Percentiles rank a stretch among this genome's conserved stretches.
Conservation (phyloP, 805 yeast genomes). For the Ogataea siamensis region DNA sequence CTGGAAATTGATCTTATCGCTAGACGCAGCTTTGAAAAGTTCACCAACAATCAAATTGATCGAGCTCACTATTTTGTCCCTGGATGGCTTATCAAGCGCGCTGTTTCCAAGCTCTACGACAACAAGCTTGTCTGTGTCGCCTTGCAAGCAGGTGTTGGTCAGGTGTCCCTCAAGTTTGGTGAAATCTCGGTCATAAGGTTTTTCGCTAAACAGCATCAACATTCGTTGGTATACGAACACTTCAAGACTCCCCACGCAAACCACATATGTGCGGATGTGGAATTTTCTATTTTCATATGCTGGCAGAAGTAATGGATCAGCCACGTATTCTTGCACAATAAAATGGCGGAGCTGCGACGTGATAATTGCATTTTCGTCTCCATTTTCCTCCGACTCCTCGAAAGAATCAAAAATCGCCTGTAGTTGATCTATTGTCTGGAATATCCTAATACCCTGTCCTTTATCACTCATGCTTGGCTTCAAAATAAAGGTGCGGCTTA, state of each 20-base stretch:
- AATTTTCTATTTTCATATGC: constrained; percentile 70
- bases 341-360: constrained; percentile 89
- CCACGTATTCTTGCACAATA: constrained; percentile 79
- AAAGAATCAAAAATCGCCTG: constrained; percentile 82
- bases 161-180: constrained; percentile 69
- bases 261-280: constrained; percentile 83
- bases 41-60: constrained; percentile 66
- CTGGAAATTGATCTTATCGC: constrained; percentile 80
- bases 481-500: constrained; percentile 69
- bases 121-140: constrained; percentile 30
- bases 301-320: constrained; percentile 62
- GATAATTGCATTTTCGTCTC: constrained; percentile 62
- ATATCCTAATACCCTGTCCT: constrained; percentile 91
- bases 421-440: constrained; percentile 72
- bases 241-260: constrained; percentile 67
- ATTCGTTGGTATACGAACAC: constrained; percentile 81
- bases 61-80: constrained; percentile 45
- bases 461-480: constrained; percentile 97
- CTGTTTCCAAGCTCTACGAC: constrained; percentile 69
- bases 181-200: constrained; percentile 39
- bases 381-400: constrained; percentile 69
- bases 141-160: constrained; percentile 91
- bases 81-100: constrained; percentile 34
- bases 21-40: constrained; percentile 77
- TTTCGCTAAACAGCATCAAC: constrained; percentile 76